Evolutionary conservation across 1,284 basidiomycete genomes (phyloP), one percentile per base, ranked within the genome.

Genomic region (Trichosporon asahii): DNA sequence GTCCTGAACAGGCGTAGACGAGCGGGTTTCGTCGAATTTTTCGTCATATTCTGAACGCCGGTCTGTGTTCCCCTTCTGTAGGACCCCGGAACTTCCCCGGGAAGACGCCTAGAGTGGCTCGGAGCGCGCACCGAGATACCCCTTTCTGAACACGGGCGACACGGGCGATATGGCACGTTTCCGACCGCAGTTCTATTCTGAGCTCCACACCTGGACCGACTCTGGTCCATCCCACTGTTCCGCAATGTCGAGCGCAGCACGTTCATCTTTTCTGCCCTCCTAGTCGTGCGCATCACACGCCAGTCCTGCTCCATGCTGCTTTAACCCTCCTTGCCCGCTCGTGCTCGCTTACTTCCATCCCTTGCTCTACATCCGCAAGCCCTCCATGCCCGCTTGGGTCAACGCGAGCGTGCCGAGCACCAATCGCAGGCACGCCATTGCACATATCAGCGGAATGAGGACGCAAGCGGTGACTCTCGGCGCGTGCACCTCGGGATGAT

Each of bases 101-200:
- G n/a, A n/a, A n/a, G n/a, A n/a, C n/a, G n/a, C n/a, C n/a, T n/a
- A n/a, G n/a, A n/a, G n/a, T n/a, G n/a, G n/a, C 37, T 40, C 37
- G 12, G 37, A 40, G 37, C 18, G 15, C 5, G 18, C 11, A 37
- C 40, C 40, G 40, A 44, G 40, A 44, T 44, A 44, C 18, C 18
- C 15, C 18, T 44, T 12, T 14, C 4, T 9, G 31, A 9, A 3
- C 31, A 9, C 9, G 11, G 40, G 40, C 40, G 15, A n/a, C n/a
- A n/a, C n/a, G 40, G 18, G 11, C 21, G 21, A 25, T 53, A 8
- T n/a, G 49, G 49, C 49, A 53, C 49, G 49, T 53, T 53, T 53
- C 49, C 49, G 49, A 18, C 49, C 49, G 49, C 23, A 53, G 49
- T 53, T 53, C 49, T 53, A 53, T 53, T 53, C 49, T 53, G 49